Evolutionary conservation across 2,329 filamentous ascomycete genomes (phyloP), one percentile per base, ranked within the genome.

Genomic region (Fusarium avenaceum): DNA sequence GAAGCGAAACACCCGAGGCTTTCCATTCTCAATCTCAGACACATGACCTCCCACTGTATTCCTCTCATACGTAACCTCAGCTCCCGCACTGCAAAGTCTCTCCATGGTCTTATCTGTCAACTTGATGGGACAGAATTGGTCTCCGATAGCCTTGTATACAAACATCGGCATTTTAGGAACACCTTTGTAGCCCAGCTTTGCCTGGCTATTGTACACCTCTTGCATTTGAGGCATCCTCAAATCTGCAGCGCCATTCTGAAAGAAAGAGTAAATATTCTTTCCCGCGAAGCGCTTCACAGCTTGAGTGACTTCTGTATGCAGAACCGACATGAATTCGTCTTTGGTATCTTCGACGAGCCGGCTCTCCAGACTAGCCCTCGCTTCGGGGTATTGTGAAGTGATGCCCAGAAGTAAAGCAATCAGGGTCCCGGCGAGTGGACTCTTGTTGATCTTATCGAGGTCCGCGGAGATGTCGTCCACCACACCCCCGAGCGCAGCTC

Each of bases 131-230:
- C 78, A 81, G 49, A 84, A 74, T 53, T 85, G 80, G 38, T 87
- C 84, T 4, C 70, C 60, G 19, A 82, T 78, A 0, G 83, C 81
- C 63, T 86, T 86, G 72, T 86, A 86, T 4, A 84, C 71, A 61
- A 83, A 83, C 8, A 86, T 52, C 0, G 85, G 84, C 71, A 85
- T 83, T 13, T 75, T 62, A 0, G 84, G 85, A 0, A 79, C 72
- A 2, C 80, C 80, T 49, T 82, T 78, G 28, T 73, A 59, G 2
- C 78, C 77, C 28, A 75, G 65, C 14, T 74, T 66, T 47, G 73
- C 75, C 35, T 79, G 73, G 7, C 67, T 49, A 19, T 76, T 65
- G 22, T 78, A 75, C 6, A 77, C 64, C 0, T 66, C 53, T 20
- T 67, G 62, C 5, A 63, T 49, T 6, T 49, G 72, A 3, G 54